Evolutionary conservation across 164 flowering plant species (phyloP).

Genomic region (Annona cherimola): DNA sequence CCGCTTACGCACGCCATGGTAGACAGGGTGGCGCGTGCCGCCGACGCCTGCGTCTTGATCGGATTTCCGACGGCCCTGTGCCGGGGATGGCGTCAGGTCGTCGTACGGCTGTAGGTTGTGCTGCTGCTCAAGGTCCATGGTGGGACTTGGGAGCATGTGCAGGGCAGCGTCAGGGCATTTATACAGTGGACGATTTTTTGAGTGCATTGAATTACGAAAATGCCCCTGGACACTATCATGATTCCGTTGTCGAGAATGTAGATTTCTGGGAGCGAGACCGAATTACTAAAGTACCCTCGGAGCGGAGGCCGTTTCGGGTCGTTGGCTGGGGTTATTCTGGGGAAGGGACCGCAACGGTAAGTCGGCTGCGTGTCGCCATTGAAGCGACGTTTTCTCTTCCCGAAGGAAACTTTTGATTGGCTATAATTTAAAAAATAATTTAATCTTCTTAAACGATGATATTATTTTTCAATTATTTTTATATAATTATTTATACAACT

Average conservation of each 20-base stretch:
- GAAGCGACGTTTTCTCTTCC: no score
- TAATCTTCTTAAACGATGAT: no score
- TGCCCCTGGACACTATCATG: not conserved
- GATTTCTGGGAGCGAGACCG: not conserved
- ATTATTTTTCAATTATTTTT: no score
- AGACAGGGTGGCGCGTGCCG: conserved; percentile 51
- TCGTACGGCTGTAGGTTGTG: not conserved
- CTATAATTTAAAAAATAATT: no score
- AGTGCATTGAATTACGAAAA: not conserved
- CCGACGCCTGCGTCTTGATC: conserved; percentile 7
- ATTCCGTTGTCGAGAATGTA: no score
- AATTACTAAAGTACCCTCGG: not conserved
- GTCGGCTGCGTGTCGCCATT: no score
- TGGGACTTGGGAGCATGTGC: not conserved
- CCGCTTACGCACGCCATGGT: conserved; percentile 61
- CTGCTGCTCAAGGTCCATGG: not conserved
- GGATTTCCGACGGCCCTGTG: not conserved
- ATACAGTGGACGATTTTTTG: not conserved
- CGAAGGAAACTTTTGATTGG: no score
- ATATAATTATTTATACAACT: no score
- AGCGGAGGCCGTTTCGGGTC: not conserved
- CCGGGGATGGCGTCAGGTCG: not conserved
- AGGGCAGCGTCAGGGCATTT: not conserved
- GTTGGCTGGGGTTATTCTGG: not conserved
- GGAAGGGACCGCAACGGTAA: no score